Base-by-base conservation (phyloP, 108 stramenopile genomes). In the Poteriospumella lacustris region DNA sequence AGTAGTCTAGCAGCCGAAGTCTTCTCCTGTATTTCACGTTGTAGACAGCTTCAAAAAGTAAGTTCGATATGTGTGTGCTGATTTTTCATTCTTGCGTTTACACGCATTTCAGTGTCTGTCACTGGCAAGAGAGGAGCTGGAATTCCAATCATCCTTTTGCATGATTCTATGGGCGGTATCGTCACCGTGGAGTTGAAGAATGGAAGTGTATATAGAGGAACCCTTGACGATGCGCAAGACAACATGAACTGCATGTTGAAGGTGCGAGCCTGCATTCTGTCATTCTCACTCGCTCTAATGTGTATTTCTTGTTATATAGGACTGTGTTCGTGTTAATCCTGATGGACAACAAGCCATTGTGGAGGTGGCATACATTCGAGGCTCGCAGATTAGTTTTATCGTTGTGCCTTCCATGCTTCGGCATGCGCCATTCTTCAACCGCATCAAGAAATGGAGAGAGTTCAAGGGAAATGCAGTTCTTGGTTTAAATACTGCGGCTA, bases 101-200 rank as follows among this genome's bases (percentile, higher is more conserved):
- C n/a, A 31, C 36, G 3, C 60, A 5, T 64, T 31, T 64, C 31
- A 64, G 60, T 86, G 85, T 84, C 85, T 34, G 85, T 86, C 15
- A 84, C 84, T 3, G 85, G 83, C 36, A 85, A 86, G 81, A 58
- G 56, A 40, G 83, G 80, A 2, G 80, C 86, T 42, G 85, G 87
- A n/a, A 86, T 89, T 72, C 87, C 87, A 31, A 41, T 85, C 39
- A 84, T 87, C n/a, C 82, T 88, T 44, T 75, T 89, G 75, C 84
- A 89, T 75, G 88, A 89, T 39, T 86, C 85, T 15, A 85, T 85
- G 62, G 88, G 88, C 42, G 56, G 81, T 19, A 85, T 86, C 43
- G 43, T 87, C 19, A 87, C 88, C 0, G 82, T 89, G 19, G 88
- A 89, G 59, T 70, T 82, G 42, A 84, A 85, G 78, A 78, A 64